Evolutionary conservation across 176 grass and related monocot genomes (phyloP), one percentile per base, ranked within the genome.

Genomic region (Raddia guianensis): DNA sequence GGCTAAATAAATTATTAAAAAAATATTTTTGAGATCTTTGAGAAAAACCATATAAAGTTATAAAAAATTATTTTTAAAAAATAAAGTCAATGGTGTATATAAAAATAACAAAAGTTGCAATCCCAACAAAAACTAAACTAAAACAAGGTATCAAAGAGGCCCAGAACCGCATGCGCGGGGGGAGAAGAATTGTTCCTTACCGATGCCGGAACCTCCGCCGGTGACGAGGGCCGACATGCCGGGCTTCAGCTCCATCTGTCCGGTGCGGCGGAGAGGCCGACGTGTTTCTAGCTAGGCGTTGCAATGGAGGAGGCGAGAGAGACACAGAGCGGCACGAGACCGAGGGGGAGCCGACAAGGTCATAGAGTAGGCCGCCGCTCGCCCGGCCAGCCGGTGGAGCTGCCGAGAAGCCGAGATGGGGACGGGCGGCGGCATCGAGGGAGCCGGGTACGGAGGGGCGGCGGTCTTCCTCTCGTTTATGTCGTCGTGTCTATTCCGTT

Each of bases 141-240:
- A n/a, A n/a, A n/a, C n/a, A n/a, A n/a, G n/a, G n/a, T n/a, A n/a
- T n/a, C n/a, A n/a, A n/a, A n/a, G n/a, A n/a, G n/a, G n/a, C n/a
- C n/a, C n/a, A n/a, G 27, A 27, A 27, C 1, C 27, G 27, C 27
- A 27, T 27, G 27, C 27, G 27, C 27, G 37, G 37, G 2, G 66
- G 6, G 66, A 52, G 14, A 12, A 6, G 44, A 2, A 6, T 51
- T 58, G 40, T 16, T 35, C 7, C 42, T 81, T 91, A 94, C 95
- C 95, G 18, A 98, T 94, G 67, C 95, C 95, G 68, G 92, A 91
- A 48, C 83, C 92, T 27, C 88, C 95, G 61, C 95, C 95, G 27
- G 95, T 98, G 74, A 98, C 88, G 60, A 98, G 77, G 40, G 90
- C 95, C n/a, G 95, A 94, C 92, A 98, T 80, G 74, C 95, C 88